These are phyloP conservation scores for Hemisphaericaspora xylanilytica DNA, from an alignment of 1,139 yeast genomes.

Conservation along the genomic window DNA sequence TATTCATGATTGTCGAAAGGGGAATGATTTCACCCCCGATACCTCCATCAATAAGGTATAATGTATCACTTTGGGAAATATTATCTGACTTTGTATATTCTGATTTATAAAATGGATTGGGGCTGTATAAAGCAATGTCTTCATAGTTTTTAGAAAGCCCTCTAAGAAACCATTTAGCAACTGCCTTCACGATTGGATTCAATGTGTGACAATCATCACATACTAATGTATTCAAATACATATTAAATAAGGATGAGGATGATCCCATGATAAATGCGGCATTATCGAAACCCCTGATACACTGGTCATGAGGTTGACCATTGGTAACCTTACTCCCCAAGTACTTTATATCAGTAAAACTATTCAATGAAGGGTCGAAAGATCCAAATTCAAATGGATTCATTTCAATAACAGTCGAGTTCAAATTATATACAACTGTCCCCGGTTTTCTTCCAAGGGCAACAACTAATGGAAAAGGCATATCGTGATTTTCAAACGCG, in stretches of 20 bases:
- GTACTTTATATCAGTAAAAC: conserved; percentile 37
- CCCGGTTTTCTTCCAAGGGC: conserved; percentile 40
- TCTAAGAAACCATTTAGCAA: conserved; percentile 43
- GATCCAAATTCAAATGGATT: conserved; percentile 47
- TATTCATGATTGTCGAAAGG: conserved; percentile 34
- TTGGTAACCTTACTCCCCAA: conserved; percentile 33
- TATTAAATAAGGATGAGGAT: conserved; percentile 65
- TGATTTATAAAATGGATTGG: conserved; percentile 53
- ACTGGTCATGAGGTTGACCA: conserved; percentile 27
- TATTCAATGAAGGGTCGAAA: conserved; percentile 38
- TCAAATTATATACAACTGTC: conserved; percentile 29
- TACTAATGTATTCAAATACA: conserved; percentile 59
- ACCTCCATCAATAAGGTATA: conserved; percentile 44
- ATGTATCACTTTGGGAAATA: conserved; percentile 30
- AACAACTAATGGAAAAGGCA: conserved; percentile 41
- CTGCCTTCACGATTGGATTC: conserved; percentile 45
- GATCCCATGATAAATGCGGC: conserved; percentile 49
- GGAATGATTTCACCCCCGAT: conserved; percentile 40
- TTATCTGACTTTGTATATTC: conserved; percentile 35
- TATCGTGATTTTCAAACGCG: conserved; percentile 31
- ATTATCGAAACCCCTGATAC: conserved; percentile 40
- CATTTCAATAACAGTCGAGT: conserved; percentile 40
- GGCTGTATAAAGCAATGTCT: conserved; percentile 43
- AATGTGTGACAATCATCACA: conserved; percentile 45
- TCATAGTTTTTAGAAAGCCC: conserved; percentile 39